Base-by-base conservation (phyloP, 2,329 filamentous ascomycete species). In the Daldinia eschscholtzii region DNA sequence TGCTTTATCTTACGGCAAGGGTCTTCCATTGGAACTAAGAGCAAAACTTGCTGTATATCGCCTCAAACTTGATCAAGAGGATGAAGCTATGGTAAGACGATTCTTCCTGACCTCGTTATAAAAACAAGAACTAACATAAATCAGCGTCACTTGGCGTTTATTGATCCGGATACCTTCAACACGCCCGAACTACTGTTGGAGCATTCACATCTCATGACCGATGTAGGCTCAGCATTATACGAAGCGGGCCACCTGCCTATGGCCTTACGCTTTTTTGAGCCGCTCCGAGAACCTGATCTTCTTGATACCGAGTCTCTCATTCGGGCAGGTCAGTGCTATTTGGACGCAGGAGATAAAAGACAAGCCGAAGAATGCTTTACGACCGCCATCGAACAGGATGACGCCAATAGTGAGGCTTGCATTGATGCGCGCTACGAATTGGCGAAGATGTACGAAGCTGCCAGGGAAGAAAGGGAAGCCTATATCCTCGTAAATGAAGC, bases 1-100 rank as follows among this genome's bases (percentile, higher is more conserved):
- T 1, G 76, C 81, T 3, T 83, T 85, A 5, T 82, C 86, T 0
- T 97, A 97, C 78, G 94, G 93, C 0, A 79, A 86, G 42, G 89
- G 90, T 1, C 83, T 98, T 42, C 95, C 94, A 0, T 79, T 94
- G 4, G 94, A 98, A 72, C 83, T 99, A 46, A 90, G 95, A 20
- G 88, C 93, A 33, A 96, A 95, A 76, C 83, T 99, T 70, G 95
- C 93, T 3, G 83, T 95, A 3, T 95, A 93, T 77, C 89, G 96
- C n/a, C 81, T 97, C 39, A 90, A 89, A 62, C 83, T 93, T 67
- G 89, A 88, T 0, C 82, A 91, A 28, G 82, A 88, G 23, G 82
- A 88, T 13, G 95, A 98, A 82, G 94, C 93, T 18, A 84, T 92
- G 81, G 91, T 93, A 83, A 82, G 86, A 81, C 53, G 13, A 62